Conservation (phyloP, 148 eudicot genomes). For the Nepenthes gracilis region DNA sequence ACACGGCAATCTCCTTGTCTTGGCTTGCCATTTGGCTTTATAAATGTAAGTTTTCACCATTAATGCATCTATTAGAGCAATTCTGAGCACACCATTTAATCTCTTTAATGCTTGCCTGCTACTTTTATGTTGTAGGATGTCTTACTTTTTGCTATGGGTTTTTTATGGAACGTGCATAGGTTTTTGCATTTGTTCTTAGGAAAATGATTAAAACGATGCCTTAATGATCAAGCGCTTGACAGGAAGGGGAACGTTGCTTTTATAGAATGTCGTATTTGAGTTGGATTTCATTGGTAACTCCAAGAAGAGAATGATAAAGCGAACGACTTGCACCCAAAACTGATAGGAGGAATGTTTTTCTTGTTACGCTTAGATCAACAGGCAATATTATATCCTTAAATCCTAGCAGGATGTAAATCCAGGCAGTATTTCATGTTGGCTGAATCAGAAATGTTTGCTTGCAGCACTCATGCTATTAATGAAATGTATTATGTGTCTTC, state of each 20-base stretch:
- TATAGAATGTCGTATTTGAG: neutral
- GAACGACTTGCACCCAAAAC: conserved; percentile 91
- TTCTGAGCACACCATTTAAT: neutral
- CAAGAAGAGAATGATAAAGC: conserved; percentile 95
- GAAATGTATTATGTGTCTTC: no score
- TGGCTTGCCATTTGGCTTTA: neutral
- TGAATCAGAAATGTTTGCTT: conserved; percentile 5
- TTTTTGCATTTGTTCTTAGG: conserved; percentile 69
- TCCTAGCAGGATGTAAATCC: neutral
- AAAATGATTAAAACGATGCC: conserved; percentile 14
- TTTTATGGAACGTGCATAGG: conserved; percentile 91
- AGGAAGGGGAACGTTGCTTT: neutral
- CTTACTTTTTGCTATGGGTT: conserved; percentile 91
- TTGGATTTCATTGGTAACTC: neutral
- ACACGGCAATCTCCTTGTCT: conserved; percentile 47
- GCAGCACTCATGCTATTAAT: conserved; percentile 82
- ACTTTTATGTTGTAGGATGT: conserved; percentile 42
- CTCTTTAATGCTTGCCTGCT: neutral
- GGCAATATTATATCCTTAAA: conserved; percentile 58
- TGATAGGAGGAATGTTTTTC: conserved; percentile 92
- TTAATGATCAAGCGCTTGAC: neutral
- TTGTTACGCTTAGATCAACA: conserved; percentile 89
- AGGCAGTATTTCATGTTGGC: neutral
- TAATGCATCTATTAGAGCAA: neutral
- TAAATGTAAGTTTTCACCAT: neutral